A percentile compares a stretch with the other conserved stretches of the same genome.
These are phyloP conservation scores for Capronia epimyces DNA, from an alignment of 2,329 filamentous ascomycete species.

Conservation along the genomic window DNA sequence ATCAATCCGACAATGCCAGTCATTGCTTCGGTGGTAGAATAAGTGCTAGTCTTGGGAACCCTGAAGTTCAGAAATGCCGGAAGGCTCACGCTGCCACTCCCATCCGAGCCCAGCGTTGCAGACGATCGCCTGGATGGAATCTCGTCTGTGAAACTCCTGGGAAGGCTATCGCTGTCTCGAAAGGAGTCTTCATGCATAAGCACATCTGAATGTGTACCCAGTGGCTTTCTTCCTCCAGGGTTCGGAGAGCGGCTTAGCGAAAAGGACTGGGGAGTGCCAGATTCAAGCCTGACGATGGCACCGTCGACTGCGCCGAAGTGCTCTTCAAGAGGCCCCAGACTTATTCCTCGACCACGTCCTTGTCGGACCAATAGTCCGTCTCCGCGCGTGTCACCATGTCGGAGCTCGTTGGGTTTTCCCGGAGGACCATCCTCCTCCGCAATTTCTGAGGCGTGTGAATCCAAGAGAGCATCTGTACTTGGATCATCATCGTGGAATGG, in stretches of 20 bases:
- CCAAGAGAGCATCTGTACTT: conserved; percentile 20
- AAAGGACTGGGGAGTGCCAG: neutral
- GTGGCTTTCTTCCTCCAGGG: neutral
- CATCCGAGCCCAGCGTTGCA: conserved; percentile 10
- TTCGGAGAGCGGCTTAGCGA: neutral
- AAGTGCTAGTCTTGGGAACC: neutral
- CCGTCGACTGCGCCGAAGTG: conserved; percentile 11
- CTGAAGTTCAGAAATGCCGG: conserved; percentile 22
- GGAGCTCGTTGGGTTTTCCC: neutral
- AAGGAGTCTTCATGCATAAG: conserved; percentile 6
- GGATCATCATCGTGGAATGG: conserved; percentile 1
- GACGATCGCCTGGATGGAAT: conserved; percentile 9
- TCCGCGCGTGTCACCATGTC: neutral
- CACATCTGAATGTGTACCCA: neutral
- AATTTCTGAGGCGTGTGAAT: conserved; percentile 1
- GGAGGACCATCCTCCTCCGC: neutral
- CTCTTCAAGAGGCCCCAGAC: conserved; percentile 18
- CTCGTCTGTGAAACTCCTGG: conserved; percentile 13
- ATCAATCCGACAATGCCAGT: conserved; percentile 20
- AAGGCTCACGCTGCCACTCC: conserved; percentile 10
- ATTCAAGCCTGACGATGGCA: neutral
- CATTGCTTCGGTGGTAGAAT: conserved; percentile 11
- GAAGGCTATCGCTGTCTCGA: conserved; percentile 15
- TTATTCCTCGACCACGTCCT: conserved; percentile 2
- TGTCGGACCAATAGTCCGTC: neutral